These are phyloP conservation scores for Nemania diffusa DNA, from an alignment of 2,329 filamentous ascomycete species.

Conservation along the genomic window DNA sequence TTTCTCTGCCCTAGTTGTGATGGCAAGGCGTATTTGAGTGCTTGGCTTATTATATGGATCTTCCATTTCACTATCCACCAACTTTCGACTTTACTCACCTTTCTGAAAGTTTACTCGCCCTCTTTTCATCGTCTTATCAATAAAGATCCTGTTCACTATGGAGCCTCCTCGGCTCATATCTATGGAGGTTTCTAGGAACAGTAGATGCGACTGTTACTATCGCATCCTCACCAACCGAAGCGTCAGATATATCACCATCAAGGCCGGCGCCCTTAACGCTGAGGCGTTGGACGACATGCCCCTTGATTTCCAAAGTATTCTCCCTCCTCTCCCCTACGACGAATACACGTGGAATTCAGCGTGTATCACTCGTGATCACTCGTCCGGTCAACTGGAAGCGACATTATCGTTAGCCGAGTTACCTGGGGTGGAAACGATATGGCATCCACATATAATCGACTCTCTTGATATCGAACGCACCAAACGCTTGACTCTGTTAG, in stretches of 20 bases:
- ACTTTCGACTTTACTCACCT: background rate
- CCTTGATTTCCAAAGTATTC: constrained; percentile 18
- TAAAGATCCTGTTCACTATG: constrained; percentile 3
- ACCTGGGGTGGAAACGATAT: constrained; percentile 20
- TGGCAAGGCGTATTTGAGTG: background rate
- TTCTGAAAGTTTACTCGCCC: constrained; percentile 8
- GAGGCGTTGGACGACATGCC: constrained; percentile 17
- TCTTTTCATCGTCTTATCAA: background rate
- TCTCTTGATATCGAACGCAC: constrained; percentile 34
- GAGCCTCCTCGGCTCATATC: constrained; percentile 12
- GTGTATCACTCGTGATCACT: constrained; percentile 12
- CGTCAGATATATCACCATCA: constrained; percentile 10
- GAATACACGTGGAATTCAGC: constrained; percentile 9
- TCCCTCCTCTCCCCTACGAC: constrained; percentile 13
- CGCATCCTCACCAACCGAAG: constrained; percentile 14
- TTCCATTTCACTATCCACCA: background rate
- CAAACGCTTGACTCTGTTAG: constrained; percentile 28
- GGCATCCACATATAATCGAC: constrained; percentile 32
- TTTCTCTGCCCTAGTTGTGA: too few species aligned
- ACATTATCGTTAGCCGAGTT: constrained; percentile 6
- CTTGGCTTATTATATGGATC: background rate
- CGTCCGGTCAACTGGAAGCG: constrained; percentile 14
- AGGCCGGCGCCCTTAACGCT: constrained; percentile 7
- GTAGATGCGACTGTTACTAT: constrained; percentile 16
- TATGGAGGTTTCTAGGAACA: constrained; percentile 2